Conservation (phyloP, 2,329 filamentous ascomycete species). For the Didymella pomorum region DNA sequence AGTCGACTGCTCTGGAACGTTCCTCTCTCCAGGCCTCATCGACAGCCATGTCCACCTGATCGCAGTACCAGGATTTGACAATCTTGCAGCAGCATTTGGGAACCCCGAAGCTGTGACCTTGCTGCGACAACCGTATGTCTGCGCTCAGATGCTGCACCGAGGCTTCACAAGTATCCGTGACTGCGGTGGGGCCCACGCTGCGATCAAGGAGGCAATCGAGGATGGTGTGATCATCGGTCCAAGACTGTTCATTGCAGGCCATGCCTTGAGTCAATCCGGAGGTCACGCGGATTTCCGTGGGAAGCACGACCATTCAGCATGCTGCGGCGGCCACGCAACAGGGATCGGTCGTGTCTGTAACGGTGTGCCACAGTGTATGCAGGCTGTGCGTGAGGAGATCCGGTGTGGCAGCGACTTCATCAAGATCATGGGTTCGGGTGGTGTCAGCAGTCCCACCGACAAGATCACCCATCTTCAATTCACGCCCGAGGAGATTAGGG, state of each 20-base stretch:
- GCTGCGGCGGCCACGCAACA: slow-evolving; percentile 9
- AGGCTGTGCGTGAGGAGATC: slow-evolving; percentile 59
- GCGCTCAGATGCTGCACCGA: slow-evolving; percentile 29
- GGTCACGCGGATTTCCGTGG: slow-evolving; percentile 64
- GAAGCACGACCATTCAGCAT: slow-evolving; percentile 7
- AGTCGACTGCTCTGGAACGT: slow-evolving; percentile 55
- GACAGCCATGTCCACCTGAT: slow-evolving; percentile 51
- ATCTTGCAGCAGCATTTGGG: not conserved
- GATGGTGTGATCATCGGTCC: slow-evolving; percentile 64
- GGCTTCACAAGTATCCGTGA: slow-evolving; percentile 67
- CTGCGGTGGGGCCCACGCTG: slow-evolving; percentile 63
- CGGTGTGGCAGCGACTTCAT: slow-evolving; percentile 66
- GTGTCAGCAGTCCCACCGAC: slow-evolving; percentile 65
- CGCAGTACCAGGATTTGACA: slow-evolving; percentile 23
- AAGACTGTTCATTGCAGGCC: slow-evolving; percentile 12
- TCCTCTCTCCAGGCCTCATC: slow-evolving; percentile 60
- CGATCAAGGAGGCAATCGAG: slow-evolving; percentile 64
- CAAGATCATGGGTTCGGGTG: slow-evolving; percentile 68
- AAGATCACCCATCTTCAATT: slow-evolving; percentile 64
- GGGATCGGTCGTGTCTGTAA: slow-evolving; percentile 10
- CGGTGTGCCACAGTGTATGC: slow-evolving; percentile 11
- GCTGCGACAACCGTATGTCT: slow-evolving; percentile 14
- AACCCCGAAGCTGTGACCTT: slow-evolving; percentile 5
- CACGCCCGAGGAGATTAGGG: slow-evolving; percentile 63
- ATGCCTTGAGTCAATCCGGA: slow-evolving; percentile 58